These are phyloP conservation scores for Ophiostoma novo-ulmi DNA, from an alignment of 2,329 filamentous ascomycete genomes.

Conservation along the genomic window DNA sequence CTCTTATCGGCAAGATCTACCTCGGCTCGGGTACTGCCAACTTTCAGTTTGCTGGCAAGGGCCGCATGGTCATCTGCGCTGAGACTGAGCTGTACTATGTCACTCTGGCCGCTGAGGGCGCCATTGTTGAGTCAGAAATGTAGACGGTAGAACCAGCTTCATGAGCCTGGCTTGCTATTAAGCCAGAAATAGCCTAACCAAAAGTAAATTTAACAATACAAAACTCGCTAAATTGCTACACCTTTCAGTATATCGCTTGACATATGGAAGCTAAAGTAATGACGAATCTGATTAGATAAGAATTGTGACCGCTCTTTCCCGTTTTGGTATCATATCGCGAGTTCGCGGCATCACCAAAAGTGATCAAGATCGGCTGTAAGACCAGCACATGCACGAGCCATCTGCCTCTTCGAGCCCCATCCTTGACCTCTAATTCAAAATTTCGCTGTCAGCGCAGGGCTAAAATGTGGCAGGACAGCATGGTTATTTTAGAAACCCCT, in stretches of 20 bases:
- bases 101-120: conserved; percentile 32
- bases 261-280: no score
- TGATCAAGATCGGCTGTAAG: background rate
- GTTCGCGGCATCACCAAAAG: background rate
- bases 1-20: conserved; percentile 53
- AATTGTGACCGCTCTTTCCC: background rate
- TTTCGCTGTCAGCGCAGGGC: background rate
- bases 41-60: conserved; percentile 45
- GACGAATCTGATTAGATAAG: background rate
- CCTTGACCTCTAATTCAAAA: background rate
- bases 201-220: background rate
- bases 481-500: background rate
- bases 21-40: conserved; percentile 44
- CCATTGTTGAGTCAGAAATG: conserved; percentile 23
- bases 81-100: conserved; percentile 41
- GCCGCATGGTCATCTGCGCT: conserved; percentile 40
- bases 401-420: background rate
- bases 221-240: no score
- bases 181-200: background rate
- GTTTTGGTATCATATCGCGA: background rate
- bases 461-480: background rate
- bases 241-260: no score
- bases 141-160: background rate
- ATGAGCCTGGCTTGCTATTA: background rate
- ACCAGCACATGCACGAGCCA: background rate